These are phyloP conservation scores for Diaporthe humulicola DNA, from an alignment of 2,329 filamentous ascomycete species.

Conservation along the genomic window DNA sequence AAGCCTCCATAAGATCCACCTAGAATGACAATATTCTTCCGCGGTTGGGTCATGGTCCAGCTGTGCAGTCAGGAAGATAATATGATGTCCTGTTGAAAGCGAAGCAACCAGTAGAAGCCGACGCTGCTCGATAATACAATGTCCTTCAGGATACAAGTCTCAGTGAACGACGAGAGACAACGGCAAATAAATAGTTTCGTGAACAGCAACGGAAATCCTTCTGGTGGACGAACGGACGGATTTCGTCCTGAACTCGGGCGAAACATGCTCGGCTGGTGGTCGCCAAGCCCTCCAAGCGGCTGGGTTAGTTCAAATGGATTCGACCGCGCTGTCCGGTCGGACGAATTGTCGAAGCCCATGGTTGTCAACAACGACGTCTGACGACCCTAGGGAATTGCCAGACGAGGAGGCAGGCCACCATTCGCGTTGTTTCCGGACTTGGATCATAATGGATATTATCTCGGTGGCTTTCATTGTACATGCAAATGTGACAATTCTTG, in stretches of 20 bases:
- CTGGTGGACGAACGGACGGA: constrained; percentile 15
- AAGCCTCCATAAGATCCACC: constrained; percentile 67
- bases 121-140: not conserved
- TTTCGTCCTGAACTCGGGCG: not conserved
- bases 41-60: not conserved
- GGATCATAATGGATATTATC: not conserved
- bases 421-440: too few relatives aligned
- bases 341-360: not conserved
- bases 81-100: not conserved
- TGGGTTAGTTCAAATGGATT: not conserved
- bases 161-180: too few relatives aligned
- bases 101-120: not conserved
- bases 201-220: not conserved
- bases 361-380: not conserved
- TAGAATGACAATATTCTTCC: constrained; percentile 62
- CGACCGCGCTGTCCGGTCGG: constrained; percentile 11
- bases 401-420: not conserved
- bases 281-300: constrained; percentile 13
- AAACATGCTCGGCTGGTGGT: not conserved
- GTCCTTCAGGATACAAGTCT: not conserved
- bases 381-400: too few relatives aligned
- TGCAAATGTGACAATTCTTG: not conserved
- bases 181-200: not conserved
- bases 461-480: not conserved
- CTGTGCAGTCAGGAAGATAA: not conserved